Conservation (phyloP, 2,329 filamentous ascomycete species). For the Didymella lethalis region DNA sequence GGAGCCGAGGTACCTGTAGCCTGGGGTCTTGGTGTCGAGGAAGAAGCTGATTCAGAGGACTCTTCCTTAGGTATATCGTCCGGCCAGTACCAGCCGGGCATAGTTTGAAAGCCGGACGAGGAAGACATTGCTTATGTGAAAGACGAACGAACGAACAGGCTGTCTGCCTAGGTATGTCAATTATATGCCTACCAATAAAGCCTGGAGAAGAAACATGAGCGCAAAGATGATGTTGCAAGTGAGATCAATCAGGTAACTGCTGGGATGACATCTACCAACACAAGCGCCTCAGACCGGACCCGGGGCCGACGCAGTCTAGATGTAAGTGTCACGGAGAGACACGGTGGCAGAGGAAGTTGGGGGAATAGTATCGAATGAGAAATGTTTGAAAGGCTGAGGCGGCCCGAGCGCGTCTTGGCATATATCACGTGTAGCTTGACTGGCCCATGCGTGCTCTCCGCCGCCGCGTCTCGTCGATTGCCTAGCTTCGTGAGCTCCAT, state of each 20-base stretch:
- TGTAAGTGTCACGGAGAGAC: slow-evolving; percentile 32
- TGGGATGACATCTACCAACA: slow-evolving; percentile 32
- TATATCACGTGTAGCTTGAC: slow-evolving; percentile 5
- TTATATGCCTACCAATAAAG: slow-evolving; percentile 34
- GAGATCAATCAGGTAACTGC: slow-evolving; percentile 30
- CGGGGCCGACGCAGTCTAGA: slow-evolving; percentile 31
- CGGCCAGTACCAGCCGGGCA: slow-evolving; percentile 58
- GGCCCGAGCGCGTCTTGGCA: slow-evolving; percentile 14
- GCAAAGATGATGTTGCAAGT: slow-evolving; percentile 27
- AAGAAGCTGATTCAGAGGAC: slow-evolving; percentile 21
- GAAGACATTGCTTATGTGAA: slow-evolving; percentile 49
- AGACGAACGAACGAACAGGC: slow-evolving; percentile 1
- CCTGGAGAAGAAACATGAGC: slow-evolving; percentile 27
- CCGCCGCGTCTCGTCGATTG: slow-evolving; percentile 24
- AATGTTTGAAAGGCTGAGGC: slow-evolving; percentile 13
- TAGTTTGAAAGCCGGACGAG: slow-evolving; percentile 50
- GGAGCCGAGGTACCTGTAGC: slow-evolving; percentile 28
- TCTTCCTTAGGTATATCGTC: slow-evolving; percentile 53
- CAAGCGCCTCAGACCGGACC: slow-evolving; percentile 30
- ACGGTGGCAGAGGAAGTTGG: slow-evolving; percentile 40
- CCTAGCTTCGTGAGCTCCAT: slow-evolving; percentile 22
- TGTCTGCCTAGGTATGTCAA: slow-evolving; percentile 24
- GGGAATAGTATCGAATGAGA: slow-evolving; percentile 24
- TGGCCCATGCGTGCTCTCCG: slow-evolving; percentile 16
- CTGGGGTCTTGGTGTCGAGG: slow-evolving; percentile 24